phyloP scores from a whole-genome alignment of 2,329 filamentous ascomycete genomes.

The Trichoderma sp. region DNA sequence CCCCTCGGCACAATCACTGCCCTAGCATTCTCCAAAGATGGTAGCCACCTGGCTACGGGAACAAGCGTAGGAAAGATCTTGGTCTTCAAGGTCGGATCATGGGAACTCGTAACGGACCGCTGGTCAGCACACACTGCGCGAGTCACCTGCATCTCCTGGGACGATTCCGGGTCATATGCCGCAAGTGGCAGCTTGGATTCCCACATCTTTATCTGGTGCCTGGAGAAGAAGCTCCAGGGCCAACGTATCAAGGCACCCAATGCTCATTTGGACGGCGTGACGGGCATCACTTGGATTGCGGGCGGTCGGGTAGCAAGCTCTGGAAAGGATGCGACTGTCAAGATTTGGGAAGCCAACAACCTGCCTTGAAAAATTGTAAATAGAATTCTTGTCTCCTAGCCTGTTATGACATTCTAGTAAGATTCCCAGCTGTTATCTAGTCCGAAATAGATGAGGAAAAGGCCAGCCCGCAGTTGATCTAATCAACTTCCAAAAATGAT shows the following conservation, averaged over 20 bases:
- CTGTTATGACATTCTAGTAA: background rate
- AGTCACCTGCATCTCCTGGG: constrained; percentile 70
- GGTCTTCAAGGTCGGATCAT: constrained; percentile 65
- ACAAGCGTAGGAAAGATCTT: constrained; percentile 85
- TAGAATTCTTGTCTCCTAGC: background rate
- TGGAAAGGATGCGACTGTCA: constrained; percentile 87
- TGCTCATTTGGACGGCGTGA: constrained; percentile 95
- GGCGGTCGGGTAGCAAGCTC: constrained; percentile 72
- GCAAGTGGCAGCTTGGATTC: constrained; percentile 88
- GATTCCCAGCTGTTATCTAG: constrained; percentile 14
- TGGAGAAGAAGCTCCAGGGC: constrained; percentile 74
- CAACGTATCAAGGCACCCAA: constrained; percentile 82
- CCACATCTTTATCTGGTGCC: constrained; percentile 88
- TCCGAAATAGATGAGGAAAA: background rate
- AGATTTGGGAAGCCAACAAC: constrained; percentile 68
- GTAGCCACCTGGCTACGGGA: constrained; percentile 77
- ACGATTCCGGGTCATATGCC: constrained; percentile 72
- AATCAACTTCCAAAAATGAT: background rate
- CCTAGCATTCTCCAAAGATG: constrained; percentile 79
- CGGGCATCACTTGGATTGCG: constrained; percentile 78
- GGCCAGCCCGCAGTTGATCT: background rate
- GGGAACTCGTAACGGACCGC: constrained; percentile 75
- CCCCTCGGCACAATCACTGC: constrained; percentile 73
- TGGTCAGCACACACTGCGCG: constrained; percentile 64
- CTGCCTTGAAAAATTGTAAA: constrained; percentile 34